Evolutionary conservation across 164 flowering plant species (phyloP), one percentile per base, ranked within the genome.

Genomic region (Malania oleifera): DNA sequence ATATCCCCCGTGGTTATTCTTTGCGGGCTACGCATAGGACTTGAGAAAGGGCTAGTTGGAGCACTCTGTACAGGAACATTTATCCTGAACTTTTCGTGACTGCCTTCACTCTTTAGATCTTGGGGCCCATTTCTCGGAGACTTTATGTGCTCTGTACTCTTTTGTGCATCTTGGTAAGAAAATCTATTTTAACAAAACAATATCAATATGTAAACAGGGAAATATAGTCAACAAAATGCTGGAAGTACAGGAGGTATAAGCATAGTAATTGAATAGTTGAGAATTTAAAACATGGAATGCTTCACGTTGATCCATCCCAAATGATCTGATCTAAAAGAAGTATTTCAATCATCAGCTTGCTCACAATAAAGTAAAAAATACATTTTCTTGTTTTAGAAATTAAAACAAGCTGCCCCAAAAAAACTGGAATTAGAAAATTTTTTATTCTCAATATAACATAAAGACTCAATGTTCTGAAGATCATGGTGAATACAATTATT

Each of bases 11-110:
- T 40, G 61, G 70, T 68, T 40, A 29, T 43, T 56, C 77, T 78
- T 52, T 66, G 74, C 29, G 96, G 92, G 66, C 96, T 86, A n/a
- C 48, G 68, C 25, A 25, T 47, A 49, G 87, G 85, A 66, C 92
- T 86, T 27, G 85, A 61, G 35, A 70, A 81, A 9, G 84, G 75
- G 60, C 86, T 83, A 15, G 67, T 45, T 25, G 89, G 89, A 64
- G 87, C 84, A 79, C 91, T 89, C 62, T 47, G 68, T 26, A 34
- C 26, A 58, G 86, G 80, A 61, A 69, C 64, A 59, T 64, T 69
- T 27, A 71, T 28, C 64, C 54, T 35, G 62, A 62, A 73, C 51
- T 25, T 57, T 0, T 67, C 60, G 25, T 49, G 69, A 47, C 43
- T 55, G 15, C 49, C 67, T 3, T 59, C 58, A 26, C 44, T 40